Percentiles rank a stretch among this genome's conserved stretches.
Evolutionary conservation across 2,329 filamentous ascomycete species (phyloP).

Genomic region (Daldinia eschscholtzii): DNA sequence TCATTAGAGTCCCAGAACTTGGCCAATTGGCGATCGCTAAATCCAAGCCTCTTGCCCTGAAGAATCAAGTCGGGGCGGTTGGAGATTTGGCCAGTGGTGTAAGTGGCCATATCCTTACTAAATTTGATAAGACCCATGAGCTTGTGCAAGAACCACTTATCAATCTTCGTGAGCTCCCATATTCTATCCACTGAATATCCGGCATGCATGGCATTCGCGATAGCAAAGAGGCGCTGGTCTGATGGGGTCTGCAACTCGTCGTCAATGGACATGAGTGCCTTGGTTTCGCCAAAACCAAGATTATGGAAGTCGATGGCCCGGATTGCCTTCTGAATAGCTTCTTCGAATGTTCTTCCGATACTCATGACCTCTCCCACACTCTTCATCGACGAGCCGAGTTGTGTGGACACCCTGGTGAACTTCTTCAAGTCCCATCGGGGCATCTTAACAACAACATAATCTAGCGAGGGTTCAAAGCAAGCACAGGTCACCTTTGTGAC

Average conservation of each 20-base stretch:
- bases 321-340: constrained; percentile 98
- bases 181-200: constrained; percentile 97
- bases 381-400: constrained; percentile 99
- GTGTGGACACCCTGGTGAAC: constrained; percentile 95
- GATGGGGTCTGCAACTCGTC: constrained; percentile 97
- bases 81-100: constrained; percentile 73
- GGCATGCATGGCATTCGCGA: constrained; percentile 95
- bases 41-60: constrained; percentile 92
- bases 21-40: constrained; percentile 92
- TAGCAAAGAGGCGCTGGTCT: constrained; percentile 95
- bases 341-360: constrained; percentile 95
- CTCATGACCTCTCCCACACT: constrained; percentile 99
- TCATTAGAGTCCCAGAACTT: constrained; percentile 97
- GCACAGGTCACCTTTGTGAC: constrained; percentile 96
- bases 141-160: constrained; percentile 97
- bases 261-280: constrained; percentile 94
- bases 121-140: constrained; percentile 94
- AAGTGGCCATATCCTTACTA: constrained; percentile 79
- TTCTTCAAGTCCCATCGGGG: constrained; percentile 99
- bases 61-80: constrained; percentile 75
- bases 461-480: constrained; percentile 97
- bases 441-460: constrained; percentile 99
- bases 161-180: constrained; percentile 98
- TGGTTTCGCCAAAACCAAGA: constrained; percentile 91
- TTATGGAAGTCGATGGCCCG: constrained; percentile 95